These are phyloP conservation scores for Nicotiana attenuata DNA, from an alignment of 257 asterid species.

Conservation along the genomic window DNA sequence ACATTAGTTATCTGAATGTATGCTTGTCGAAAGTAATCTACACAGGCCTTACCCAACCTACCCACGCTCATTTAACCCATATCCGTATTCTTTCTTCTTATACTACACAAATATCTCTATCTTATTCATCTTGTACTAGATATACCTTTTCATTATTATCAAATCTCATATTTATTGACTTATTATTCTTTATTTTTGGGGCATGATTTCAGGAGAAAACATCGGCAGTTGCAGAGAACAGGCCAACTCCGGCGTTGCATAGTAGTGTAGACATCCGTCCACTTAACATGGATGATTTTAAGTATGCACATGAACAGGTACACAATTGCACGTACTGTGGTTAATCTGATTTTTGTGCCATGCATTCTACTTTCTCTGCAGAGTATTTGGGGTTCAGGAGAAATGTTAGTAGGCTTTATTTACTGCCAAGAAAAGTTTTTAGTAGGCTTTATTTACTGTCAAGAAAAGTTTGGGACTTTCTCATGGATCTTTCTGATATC, in stretches of 20 bases:
- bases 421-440: no score
- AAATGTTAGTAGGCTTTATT: not conserved
- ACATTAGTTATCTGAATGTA: not conserved
- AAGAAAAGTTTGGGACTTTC: not conserved
- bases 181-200: not conserved
- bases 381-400: not conserved
- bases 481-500: not conserved
- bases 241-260: conserved; percentile 53
- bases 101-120: not conserved
- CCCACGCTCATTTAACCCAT: not conserved
- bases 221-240: conserved; percentile 46
- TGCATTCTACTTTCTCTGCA: not conserved
- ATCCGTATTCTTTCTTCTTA: not conserved
- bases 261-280: conserved; percentile 60
- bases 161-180: not conserved
- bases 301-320: conserved; percentile 65
- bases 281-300: conserved; percentile 57
- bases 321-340: not conserved
- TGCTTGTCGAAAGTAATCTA: not conserved
- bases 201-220: conserved; percentile 44
- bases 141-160: not conserved
- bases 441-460: not conserved
- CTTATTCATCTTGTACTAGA: not conserved
- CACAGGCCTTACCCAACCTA: not conserved
- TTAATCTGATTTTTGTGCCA: not conserved